A percentile compares a stretch with the other conserved stretches of the same genome.
Evolutionary conservation across 805 yeast species (phyloP).

Genomic region (Ogataea neopini): DNA sequence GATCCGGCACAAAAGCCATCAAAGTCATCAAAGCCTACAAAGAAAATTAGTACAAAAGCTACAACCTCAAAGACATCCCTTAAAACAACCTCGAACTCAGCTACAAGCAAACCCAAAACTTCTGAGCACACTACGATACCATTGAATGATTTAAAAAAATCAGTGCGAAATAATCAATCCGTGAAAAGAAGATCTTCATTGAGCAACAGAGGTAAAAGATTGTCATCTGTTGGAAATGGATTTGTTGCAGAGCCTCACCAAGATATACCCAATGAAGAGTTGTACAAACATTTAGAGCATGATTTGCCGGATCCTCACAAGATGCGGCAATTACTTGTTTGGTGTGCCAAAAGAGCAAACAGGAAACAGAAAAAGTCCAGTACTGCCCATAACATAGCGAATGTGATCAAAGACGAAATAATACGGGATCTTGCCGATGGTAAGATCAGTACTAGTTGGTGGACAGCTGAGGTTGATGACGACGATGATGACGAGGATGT

Average conservation of each 20-base stretch:
- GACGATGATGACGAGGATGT: constrained; percentile 19
- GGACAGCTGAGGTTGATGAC: constrained; percentile 40
- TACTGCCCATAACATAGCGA: constrained; percentile 50
- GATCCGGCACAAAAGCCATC: no score
- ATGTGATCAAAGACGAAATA: constrained; percentile 63
- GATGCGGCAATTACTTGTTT: constrained; percentile 66
- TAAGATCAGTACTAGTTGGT: constrained; percentile 68
- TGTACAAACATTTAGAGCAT: constrained; percentile 61
- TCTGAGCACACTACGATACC: constrained; percentile 3
- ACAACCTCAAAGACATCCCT: not conserved
- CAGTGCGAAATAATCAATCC: constrained; percentile 5
- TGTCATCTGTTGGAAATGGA: constrained; percentile 76
- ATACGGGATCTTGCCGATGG: constrained; percentile 61
- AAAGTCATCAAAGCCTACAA: not conserved
- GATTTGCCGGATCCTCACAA: constrained; percentile 70
- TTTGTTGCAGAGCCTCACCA: constrained; percentile 66
- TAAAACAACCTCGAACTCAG: not conserved
- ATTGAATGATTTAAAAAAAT: constrained; percentile 6
- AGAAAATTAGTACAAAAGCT: not conserved
- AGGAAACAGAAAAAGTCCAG: constrained; percentile 14
- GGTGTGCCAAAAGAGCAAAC: constrained; percentile 60
- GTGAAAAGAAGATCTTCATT: constrained; percentile 49
- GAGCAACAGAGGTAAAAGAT: constrained; percentile 64
- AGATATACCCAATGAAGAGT: constrained; percentile 53
- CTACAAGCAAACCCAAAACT: no score